phyloP scores from a whole-genome alignment of 2,329 filamentous ascomycete genomes.

The Capronia americana region DNA sequence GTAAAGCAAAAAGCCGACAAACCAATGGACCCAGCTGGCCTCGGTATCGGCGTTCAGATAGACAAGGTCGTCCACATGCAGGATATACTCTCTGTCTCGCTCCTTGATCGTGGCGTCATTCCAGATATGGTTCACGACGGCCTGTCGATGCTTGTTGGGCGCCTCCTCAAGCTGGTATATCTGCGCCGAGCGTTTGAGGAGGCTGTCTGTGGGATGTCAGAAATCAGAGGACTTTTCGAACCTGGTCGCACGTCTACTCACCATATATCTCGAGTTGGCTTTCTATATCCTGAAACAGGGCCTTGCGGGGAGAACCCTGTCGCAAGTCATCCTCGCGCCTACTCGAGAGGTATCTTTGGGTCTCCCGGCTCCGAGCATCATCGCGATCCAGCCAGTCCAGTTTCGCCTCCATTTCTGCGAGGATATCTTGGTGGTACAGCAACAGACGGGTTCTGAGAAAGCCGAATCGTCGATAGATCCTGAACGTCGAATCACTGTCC shows the following conservation, averaged over 20 bases:
- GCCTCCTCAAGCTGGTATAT: slow-evolving; percentile 21
- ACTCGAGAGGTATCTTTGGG: slow-evolving; percentile 4
- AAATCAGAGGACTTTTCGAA: not conserved
- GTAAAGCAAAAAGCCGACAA: slow-evolving; percentile 13
- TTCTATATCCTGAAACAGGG: slow-evolving; percentile 17
- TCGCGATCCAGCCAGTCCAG: slow-evolving; percentile 34
- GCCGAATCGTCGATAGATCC: slow-evolving; percentile 52
- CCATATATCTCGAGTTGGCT: slow-evolving; percentile 25
- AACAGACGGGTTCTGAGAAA: slow-evolving; percentile 50
- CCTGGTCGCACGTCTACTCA: not conserved
- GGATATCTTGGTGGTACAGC: slow-evolving; percentile 43
- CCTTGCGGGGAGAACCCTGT: slow-evolving; percentile 4
- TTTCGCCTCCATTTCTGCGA: slow-evolving; percentile 40
- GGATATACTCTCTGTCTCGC: slow-evolving; percentile 24
- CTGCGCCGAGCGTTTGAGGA: slow-evolving; percentile 17
- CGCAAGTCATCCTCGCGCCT: slow-evolving; percentile 23
- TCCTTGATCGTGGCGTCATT: slow-evolving; percentile 21
- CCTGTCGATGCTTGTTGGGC: slow-evolving; percentile 7
- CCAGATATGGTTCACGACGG: slow-evolving; percentile 23
- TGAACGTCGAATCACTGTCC: slow-evolving; percentile 52
- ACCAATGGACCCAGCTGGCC: slow-evolving; percentile 22
- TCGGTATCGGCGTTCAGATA: slow-evolving; percentile 20
- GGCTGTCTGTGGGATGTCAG: slow-evolving; percentile 18
- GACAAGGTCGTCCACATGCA: slow-evolving; percentile 29
- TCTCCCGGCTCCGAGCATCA: slow-evolving; percentile 6